Conservation (phyloP, 108 stramenopile species). For the Cafeteria roenbergensis region DNA sequence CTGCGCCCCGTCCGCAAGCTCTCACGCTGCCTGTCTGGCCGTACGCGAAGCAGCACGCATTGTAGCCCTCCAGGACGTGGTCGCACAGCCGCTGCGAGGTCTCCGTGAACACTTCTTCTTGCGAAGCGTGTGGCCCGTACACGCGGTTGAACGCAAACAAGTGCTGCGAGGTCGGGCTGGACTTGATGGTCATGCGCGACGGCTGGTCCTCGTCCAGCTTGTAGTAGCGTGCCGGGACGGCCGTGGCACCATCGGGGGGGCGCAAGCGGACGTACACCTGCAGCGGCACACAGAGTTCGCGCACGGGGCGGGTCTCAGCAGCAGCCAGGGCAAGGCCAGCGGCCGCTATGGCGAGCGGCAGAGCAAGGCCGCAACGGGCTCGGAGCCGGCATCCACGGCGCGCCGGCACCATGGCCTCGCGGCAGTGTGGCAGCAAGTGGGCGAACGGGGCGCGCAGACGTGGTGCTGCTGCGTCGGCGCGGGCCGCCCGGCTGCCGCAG, state of each 20-base stretch:
- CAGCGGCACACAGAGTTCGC: too few relatives aligned
- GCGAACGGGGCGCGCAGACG: too few relatives aligned
- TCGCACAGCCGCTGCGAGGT: constrained; percentile 27
- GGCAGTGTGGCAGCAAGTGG: too few relatives aligned
- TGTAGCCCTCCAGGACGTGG: constrained; percentile 39
- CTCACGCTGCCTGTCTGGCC: constrained; percentile 50
- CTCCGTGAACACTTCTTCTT: constrained; percentile 4
- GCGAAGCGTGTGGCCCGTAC: neutral
- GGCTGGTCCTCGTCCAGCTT: neutral
- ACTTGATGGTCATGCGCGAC: neutral
- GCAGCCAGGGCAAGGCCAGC: too few relatives aligned
- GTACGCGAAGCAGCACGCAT: constrained; percentile 50
- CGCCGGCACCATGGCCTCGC: too few relatives aligned
- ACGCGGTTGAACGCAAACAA: neutral
- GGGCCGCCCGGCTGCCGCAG: too few relatives aligned
- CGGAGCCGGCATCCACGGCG: too few relatives aligned
- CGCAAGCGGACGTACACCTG: neutral
- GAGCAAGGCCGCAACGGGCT: too few relatives aligned
- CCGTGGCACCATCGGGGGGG: neutral
- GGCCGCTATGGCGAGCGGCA: too few relatives aligned
- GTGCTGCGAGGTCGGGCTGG: neutral
- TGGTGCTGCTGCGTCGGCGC: too few relatives aligned
- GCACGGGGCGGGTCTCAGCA: too few relatives aligned
- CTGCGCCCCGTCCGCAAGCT: too few relatives aligned
- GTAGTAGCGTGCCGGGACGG: neutral